Base-by-base conservation (phyloP, 2,329 filamentous ascomycete genomes). In the Verticillium tricorpus region DNA sequence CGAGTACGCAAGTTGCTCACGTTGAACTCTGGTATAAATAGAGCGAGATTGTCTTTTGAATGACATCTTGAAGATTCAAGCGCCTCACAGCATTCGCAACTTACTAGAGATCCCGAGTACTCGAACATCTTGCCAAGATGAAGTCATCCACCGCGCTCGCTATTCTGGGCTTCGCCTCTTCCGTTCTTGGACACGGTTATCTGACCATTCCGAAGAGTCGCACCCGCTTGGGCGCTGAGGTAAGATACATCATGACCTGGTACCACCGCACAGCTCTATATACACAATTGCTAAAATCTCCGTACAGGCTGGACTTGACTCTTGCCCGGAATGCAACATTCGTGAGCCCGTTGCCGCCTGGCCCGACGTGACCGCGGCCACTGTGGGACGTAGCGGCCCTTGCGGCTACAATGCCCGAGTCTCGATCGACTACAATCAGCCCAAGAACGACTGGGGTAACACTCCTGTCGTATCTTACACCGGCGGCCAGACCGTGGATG, bases 321-420 rank as follows among this genome's bases (percentile, higher is more conserved):
- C 80, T 0, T 85, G 82, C 65, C 82, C 82, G 0, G 82, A 84
- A 68, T 85, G 82, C 65, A 77, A 80, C 7, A 84, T 85, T 61
- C 77, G 82, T 1, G 82, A 85, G 63, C 82, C 82, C 0, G 82
- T 85, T 3, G 63, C 67, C 0, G 71, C 81, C 1, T 84, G 81
- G 81, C 82, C 82, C 0, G 73, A 82, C 56, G 71, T 84, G 5
- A 72, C 78, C 22, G 70, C 67, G 0, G 81, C 81, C 0, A 68
- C 70, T 2, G 80, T 84, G 1, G 78, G 78, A 19, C 75, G 80
- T 2, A 81, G 75, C 59, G 82, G 82, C 0, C 78, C 80, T 2
- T 84, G 82, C 57, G 82, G 82, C 2, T 85, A 82, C 70, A 85
- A 85, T 58, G 78, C 80, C 3, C 79, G 82, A 12, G 80, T 82